Conservation (phyloP, 805 yeast species). For the Jamesozyma jinghongensis region DNA sequence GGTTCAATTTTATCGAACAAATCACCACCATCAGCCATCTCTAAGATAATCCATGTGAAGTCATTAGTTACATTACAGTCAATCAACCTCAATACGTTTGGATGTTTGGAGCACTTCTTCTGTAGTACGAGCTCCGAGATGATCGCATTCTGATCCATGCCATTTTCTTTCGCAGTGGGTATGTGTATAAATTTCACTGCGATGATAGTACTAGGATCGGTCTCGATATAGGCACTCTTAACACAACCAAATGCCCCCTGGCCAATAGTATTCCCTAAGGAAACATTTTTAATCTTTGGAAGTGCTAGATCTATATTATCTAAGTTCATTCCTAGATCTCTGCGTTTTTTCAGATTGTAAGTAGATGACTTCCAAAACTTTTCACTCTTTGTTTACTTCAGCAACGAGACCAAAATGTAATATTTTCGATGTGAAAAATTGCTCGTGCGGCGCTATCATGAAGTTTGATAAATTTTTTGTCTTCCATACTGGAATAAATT, state of each 20-base stretch:
- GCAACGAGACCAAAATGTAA: too few species aligned
- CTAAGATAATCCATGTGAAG: conserved; percentile 61
- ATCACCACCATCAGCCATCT: conserved; percentile 67
- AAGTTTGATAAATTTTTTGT: too few species aligned
- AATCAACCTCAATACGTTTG: conserved; percentile 47
- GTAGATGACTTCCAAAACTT: not conserved
- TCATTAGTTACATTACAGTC: conserved; percentile 45
- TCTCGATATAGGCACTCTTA: conserved; percentile 37
- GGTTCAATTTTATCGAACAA: conserved; percentile 73
- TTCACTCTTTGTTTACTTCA: not conserved
- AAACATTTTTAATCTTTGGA: conserved; percentile 41
- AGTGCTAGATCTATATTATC: conserved; percentile 28
- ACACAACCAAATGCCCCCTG: conserved; percentile 63
- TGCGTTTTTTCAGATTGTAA: too few species aligned
- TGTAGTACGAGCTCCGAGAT: conserved; percentile 53
- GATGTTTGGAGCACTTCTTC: conserved; percentile 47
- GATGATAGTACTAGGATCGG: conserved; percentile 33
- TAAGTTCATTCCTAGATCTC: too few species aligned
- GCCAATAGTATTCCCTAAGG: conserved; percentile 47
- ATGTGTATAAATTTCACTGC: conserved; percentile 54
- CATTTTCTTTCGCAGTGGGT: conserved; percentile 29
- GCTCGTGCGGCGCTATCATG: too few species aligned
- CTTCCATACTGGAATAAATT: too few species aligned
- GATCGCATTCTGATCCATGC: conserved; percentile 34
- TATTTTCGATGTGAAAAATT: too few species aligned